A percentile compares a stretch with the other conserved stretches of the same genome.
Evolutionary conservation across 306 rosid genomes (phyloP).

Genomic region (Oxytropis ochrocephala): DNA sequence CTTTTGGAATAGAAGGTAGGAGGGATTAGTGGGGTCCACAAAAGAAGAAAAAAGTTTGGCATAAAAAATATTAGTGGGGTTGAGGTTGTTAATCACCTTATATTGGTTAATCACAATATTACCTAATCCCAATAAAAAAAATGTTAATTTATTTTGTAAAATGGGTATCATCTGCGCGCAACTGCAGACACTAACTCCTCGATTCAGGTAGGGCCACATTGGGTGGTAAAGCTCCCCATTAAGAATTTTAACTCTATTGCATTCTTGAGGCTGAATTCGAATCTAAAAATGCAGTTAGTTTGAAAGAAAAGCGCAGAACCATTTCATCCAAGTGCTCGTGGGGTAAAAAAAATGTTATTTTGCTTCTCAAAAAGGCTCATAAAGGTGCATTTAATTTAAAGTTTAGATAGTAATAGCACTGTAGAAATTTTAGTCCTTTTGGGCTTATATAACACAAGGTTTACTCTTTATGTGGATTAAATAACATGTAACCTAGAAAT

Average conservation of each 20-base stretch:
- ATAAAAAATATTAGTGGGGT: conserved; percentile 23
- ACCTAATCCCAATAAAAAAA: conserved; percentile 3
- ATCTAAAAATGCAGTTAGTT: no score
- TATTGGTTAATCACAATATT: conserved; percentile 3
- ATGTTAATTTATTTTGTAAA: not conserved
- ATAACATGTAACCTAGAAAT: not conserved
- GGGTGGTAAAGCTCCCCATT: no score
- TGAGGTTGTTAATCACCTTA: conserved; percentile 3
- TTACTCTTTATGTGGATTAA: not conserved
- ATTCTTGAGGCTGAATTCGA: no score
- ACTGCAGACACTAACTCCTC: no score
- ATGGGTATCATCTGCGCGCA: no score
- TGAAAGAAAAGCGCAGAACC: no score
- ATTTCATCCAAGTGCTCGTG: no score
- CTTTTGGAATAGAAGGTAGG: conserved; percentile 30
- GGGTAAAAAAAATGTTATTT: not conserved
- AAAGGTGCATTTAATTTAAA: not conserved
- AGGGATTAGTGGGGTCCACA: conserved; percentile 41
- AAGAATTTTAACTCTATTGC: no score
- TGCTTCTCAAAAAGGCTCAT: not conserved
- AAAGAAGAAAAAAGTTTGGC: conserved; percentile 22
- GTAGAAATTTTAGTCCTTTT: not conserved
- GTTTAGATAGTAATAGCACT: not conserved
- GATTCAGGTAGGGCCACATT: no score
- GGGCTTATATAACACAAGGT: not conserved